These are phyloP conservation scores for Pestalotiopsis sp. DNA, from an alignment of 2,329 filamentous ascomycete species.

Conservation along the genomic window DNA sequence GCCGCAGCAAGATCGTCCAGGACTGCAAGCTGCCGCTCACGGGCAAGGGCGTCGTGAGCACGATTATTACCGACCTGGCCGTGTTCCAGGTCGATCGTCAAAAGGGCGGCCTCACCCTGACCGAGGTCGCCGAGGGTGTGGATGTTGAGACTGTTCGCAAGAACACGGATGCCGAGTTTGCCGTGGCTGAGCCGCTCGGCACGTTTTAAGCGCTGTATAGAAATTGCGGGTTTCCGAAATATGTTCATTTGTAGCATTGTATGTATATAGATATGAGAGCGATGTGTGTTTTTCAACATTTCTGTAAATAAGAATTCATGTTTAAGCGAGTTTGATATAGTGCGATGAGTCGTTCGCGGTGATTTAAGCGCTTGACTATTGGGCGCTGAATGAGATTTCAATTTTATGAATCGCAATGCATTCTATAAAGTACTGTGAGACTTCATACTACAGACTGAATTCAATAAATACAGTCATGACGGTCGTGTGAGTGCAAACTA, in stretches of 20 bases:
- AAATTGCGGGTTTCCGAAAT: slow-evolving; percentile 22
- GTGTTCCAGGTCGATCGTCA: slow-evolving; percentile 71
- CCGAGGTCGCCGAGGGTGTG: slow-evolving; percentile 71
- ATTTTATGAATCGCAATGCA: background rate
- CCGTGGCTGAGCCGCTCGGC: slow-evolving; percentile 60
- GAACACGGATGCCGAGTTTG: slow-evolving; percentile 73
- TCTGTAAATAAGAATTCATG: background rate
- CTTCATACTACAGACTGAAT: too few relatives aligned
- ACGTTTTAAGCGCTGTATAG: slow-evolving; percentile 28
- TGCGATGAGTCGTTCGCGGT: background rate
- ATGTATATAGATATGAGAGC: background rate
- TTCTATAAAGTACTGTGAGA: too few relatives aligned
- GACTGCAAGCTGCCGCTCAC: slow-evolving; percentile 67
- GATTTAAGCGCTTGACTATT: background rate
- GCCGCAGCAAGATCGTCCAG: slow-evolving; percentile 67
- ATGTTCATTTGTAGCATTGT: background rate
- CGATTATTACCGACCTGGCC: slow-evolving; percentile 74
- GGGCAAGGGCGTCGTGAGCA: slow-evolving; percentile 68
- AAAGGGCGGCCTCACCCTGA: slow-evolving; percentile 66
- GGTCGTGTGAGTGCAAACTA: too few relatives aligned
- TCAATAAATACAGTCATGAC: too few relatives aligned
- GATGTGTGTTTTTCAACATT: background rate
- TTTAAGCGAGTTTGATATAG: background rate
- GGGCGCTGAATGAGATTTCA: background rate
- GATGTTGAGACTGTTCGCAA: slow-evolving; percentile 68